These are phyloP conservation scores for Epichloe sibirici DNA, from an alignment of 2,329 filamentous ascomycete genomes.

Conservation along the genomic window DNA sequence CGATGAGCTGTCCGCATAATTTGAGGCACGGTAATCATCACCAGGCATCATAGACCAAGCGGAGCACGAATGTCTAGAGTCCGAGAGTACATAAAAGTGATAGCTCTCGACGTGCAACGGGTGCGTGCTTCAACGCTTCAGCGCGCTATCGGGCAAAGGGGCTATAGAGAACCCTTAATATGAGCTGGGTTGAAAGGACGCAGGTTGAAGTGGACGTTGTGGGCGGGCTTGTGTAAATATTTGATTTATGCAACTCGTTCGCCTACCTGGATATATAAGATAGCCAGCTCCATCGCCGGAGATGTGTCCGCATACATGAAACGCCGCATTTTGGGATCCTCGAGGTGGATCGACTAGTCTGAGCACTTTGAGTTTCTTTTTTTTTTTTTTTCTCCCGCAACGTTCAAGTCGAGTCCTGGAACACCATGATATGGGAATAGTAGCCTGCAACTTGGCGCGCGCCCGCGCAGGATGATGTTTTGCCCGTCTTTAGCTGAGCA, in stretches of 20 bases:
- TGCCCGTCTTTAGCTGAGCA: background rate
- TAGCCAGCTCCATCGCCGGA: constrained; percentile 3
- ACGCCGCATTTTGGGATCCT: constrained; percentile 2
- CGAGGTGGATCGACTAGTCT: constrained; percentile 4
- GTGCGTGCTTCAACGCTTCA: background rate
- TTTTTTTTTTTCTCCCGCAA: background rate
- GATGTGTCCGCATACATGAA: constrained; percentile 6
- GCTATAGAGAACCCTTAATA: constrained; percentile 2
- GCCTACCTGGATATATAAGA: constrained; percentile 3
- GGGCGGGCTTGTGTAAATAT: background rate
- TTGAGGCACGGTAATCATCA: constrained; percentile 4
- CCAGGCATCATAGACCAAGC: constrained; percentile 5
- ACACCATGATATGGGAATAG: background rate
- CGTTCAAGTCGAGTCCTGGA: background rate
- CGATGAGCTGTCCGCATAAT: constrained; percentile 5
- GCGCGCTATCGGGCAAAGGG: background rate
- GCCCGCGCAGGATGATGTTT: background rate
- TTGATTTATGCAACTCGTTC: constrained; percentile 4
- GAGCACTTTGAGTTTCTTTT: background rate
- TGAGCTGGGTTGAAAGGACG: background rate
- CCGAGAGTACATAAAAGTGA: too few species aligned
- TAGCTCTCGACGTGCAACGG: background rate
- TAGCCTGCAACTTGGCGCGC: background rate
- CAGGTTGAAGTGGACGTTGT: constrained; percentile 1
- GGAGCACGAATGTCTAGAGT: background rate